Evolutionary conservation across 352 stramenopile genomes (phyloP), one percentile per base, ranked within the genome.

Genomic region (Bremia lactucae): DNA sequence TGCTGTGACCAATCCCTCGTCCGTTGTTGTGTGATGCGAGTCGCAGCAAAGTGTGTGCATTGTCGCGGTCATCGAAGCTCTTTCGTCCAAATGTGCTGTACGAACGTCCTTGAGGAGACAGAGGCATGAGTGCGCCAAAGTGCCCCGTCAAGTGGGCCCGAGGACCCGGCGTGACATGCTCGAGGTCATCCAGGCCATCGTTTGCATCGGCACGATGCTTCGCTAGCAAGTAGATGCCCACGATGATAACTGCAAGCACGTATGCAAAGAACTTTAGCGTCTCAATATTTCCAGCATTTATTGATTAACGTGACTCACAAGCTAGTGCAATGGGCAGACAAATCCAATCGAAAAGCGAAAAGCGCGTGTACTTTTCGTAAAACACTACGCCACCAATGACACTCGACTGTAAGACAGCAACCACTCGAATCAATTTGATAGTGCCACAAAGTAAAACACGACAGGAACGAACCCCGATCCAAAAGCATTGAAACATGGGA

Each of bases 401-500:
- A 54, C 79, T 89, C 9, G 75, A 91, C 76, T 87, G 46, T 1
- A 48, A 1, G n/a, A 46, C 15, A 23, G 18, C 18, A 31, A 19
- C 39, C 21, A 22, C 28, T 36, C 65, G 31, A 61, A 38, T 38
- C 24, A 40, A 28, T 24, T 6, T 33, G 11, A 9, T 42, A 26
- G 9, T 40, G 14, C 36, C 42, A 18, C 35, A 9, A 37, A 15
- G n/a, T n/a, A n/a, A n/a, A n/a, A n/a, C 43, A 39, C 23, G 31
- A 31, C 3, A 76, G 16, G 1, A 10, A 40, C 75, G 39, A 46
- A 90, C 78, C 13, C 78, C 74, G 47, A 91, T 91, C 75, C 78
- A 91, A 38, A 91, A 88, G 58, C 78, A 91, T 62, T 91, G 78
- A 42, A 91, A 91, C 72, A 91, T 87, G 1, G 78, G 78, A 39